Evolutionary conservation across 31 red algal genomes (phyloP), one percentile per base, ranked within the genome.

Genomic region (Pterothamnion heteromorphum): DNA sequence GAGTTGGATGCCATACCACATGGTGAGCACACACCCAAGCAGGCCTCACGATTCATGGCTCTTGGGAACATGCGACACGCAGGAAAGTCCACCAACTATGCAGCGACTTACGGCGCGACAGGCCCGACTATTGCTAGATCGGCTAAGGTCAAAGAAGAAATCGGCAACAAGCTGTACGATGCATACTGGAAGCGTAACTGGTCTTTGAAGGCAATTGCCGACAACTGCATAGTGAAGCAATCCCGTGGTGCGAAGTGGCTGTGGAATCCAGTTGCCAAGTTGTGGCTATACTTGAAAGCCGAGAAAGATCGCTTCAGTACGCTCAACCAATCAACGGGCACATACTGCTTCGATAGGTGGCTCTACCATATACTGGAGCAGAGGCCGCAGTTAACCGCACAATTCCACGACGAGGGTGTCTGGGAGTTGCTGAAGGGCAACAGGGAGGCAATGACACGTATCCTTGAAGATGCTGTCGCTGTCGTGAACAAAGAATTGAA

Each of bases 271-370:
- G 72, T 76, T 32, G 23, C 72, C 30, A 32, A 32, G 23, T 76
- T 76, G 23, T 76, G 72, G 72, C 23, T 76, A 32, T 76, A 30
- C 30, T 32, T 76, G 72, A 76, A 76, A 76, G 72, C 72, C 23
- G 72, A 76, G 72, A 76, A 76, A 76, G 72, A 76, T 76, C 23
- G 72, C 26, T 76, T 76, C 72, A 76, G 72, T 76, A 76, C 72
- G 30, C 72, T 76, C 26, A 76, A 76, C 30, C 72, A 76, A 76
- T 76, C 72, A 76, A 76, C 72, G 23, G 72, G 72, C 26, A 32
- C 30, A 76, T 76, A 76, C 30, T 26, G 23, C 23, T 76, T 76
- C 30, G 72, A 76, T 76, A 30, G 26, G 26, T 76, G 72, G 72
- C 30, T 76, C 23, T 30, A 32, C 23, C 23, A 32, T 76, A 26